Conservation (phyloP, 306 rosid species). For the Gillenia trifoliata region DNA sequence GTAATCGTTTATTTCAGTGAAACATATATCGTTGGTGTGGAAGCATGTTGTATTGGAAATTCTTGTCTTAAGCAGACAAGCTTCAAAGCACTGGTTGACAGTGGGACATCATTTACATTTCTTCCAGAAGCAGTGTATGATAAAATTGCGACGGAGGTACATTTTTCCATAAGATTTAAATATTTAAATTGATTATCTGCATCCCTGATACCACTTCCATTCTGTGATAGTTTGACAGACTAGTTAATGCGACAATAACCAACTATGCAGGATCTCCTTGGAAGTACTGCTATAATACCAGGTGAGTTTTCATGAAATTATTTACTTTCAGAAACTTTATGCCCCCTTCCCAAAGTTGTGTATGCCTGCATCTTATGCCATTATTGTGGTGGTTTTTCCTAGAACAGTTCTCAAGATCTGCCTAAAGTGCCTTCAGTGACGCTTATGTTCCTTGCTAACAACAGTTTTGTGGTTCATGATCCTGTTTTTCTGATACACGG, state of each 20-base stretch:
- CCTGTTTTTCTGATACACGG: conserved; percentile 46
- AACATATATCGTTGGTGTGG: conserved; percentile 71
- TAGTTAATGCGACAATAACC: conserved; percentile 59
- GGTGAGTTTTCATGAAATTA: conserved; percentile 37
- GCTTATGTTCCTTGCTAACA: conserved; percentile 62
- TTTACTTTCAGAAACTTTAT: neutral
- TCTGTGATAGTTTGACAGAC: conserved; percentile 58
- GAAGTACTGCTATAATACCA: conserved; percentile 77
- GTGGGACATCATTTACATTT: conserved; percentile 87
- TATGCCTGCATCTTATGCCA: conserved; percentile 2
- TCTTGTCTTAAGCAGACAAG: conserved; percentile 58
- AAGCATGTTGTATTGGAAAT: conserved; percentile 61
- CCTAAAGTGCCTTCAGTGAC: conserved; percentile 67
- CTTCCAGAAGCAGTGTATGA: conserved; percentile 70
- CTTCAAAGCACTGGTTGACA: conserved; percentile 76
- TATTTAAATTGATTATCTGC: conserved; percentile 17
- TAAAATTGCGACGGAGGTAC: conserved; percentile 68
- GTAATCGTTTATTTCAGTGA: conserved; percentile 40
- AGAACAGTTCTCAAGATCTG: conserved; percentile 51
- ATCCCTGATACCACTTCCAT: conserved; percentile 23
- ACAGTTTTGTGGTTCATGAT: conserved; percentile 67
- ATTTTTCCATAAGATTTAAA: conserved; percentile 7
- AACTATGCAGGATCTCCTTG: conserved; percentile 58
- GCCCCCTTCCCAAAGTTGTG: neutral
- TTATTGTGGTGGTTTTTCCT: neutral